A percentile compares a stretch with the other conserved stretches of the same genome.
phyloP scores from a whole-genome alignment of 2,329 filamentous ascomycete genomes.

The Claviceps monticola region DNA sequence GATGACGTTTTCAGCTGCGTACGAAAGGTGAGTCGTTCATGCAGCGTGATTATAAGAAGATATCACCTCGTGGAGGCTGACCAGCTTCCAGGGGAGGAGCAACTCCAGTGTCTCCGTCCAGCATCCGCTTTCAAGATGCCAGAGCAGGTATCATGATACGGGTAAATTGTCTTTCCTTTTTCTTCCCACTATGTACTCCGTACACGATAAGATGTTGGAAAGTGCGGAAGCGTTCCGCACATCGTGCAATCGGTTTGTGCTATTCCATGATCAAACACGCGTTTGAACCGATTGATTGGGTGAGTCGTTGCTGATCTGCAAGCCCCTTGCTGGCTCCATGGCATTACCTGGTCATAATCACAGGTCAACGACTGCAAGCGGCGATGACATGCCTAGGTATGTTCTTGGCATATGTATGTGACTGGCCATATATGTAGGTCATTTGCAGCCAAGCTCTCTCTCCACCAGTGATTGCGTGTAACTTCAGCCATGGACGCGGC shows the following conservation, averaged over 20 bases:
- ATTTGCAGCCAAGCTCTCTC: background rate
- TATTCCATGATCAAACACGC: too few relatives aligned
- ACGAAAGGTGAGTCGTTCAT: background rate
- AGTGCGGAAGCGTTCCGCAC: too few relatives aligned
- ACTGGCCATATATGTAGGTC: background rate
- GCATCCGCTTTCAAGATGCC: background rate
- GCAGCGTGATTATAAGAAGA: background rate
- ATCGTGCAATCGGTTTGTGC: too few relatives aligned
- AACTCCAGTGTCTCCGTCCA: background rate
- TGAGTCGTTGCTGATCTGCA: too few relatives aligned
- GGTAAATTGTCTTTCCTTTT: background rate
- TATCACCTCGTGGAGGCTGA: background rate
- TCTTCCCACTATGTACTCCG: too few relatives aligned
- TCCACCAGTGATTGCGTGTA: background rate
- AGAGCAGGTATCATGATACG: background rate
- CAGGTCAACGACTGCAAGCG: too few relatives aligned
- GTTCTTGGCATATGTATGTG: background rate
- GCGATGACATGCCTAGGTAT: background rate
- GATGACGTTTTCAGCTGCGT: background rate
- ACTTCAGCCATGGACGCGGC: background rate
- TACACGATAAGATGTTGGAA: too few relatives aligned
- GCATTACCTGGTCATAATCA: too few relatives aligned
- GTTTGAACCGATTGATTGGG: too few relatives aligned
- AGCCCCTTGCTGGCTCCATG: too few relatives aligned
- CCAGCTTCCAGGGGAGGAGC: background rate